A percentile compares a stretch with the other conserved stretches of the same genome.
Evolutionary conservation across 1,284 basidiomycete species (phyloP).

Genomic region (Cutaneotrichosporon mucoides): DNA sequence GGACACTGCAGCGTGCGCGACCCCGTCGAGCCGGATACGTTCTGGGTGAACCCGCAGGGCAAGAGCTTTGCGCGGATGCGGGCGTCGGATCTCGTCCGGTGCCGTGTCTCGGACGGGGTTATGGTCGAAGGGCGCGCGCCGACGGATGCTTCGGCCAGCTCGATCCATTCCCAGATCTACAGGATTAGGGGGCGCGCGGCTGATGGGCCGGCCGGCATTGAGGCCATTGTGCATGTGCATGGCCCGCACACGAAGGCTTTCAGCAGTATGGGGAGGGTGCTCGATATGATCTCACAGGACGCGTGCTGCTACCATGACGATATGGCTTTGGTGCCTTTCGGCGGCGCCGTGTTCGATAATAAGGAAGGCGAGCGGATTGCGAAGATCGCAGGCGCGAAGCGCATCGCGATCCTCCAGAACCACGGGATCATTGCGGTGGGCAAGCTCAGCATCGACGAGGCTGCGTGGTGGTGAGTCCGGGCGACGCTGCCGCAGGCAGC

Average conservation of each 20-base stretch:
- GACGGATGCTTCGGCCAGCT: conserved; percentile 36
- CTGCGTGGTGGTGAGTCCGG: conserved; percentile 45
- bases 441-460: conserved; percentile 38
- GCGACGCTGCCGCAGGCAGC: no score
- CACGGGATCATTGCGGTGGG: conserved; percentile 39
- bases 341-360: conserved; percentile 41
- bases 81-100: conserved; percentile 34
- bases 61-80: conserved; percentile 39
- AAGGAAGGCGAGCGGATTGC: conserved; percentile 40
- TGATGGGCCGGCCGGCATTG: conserved; percentile 29
- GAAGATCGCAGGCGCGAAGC: conserved; percentile 20
- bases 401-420: conserved; percentile 41
- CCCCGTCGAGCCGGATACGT: conserved; percentile 41
- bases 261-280: conserved; percentile 28
- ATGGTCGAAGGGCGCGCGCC: conserved; percentile 35
- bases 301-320: conserved; percentile 37
- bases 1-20: conserved; percentile 42
- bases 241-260: conserved; percentile 42
- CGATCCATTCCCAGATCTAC: conserved; percentile 41
- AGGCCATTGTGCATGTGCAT: conserved; percentile 43
- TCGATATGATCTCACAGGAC: conserved; percentile 45
- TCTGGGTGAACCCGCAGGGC: conserved; percentile 45
- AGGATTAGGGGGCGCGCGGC: conserved; percentile 21
- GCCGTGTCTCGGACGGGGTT: conserved; percentile 23
- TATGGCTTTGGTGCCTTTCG: conserved; percentile 41